Evolutionary conservation across 768 basidiomycete genomes (phyloP).

Genomic region (Sarcodon sp.): DNA sequence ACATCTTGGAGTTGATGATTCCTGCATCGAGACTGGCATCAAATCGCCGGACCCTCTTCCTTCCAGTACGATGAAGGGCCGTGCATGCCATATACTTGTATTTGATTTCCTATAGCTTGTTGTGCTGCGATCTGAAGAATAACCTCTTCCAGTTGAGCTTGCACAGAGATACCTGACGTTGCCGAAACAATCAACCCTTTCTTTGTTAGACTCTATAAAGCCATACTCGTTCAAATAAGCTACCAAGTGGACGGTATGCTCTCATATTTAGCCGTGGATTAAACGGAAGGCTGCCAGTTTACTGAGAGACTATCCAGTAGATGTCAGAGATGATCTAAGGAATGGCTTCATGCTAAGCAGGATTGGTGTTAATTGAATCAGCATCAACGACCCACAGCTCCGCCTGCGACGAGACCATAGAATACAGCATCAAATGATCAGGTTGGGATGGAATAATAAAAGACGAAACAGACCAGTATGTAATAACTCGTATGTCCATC

Average conservation of each 20-base stretch:
- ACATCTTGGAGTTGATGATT: too few relatives aligned
- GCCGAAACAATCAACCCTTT: not conserved
- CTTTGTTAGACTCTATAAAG: not conserved
- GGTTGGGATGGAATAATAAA: not conserved
- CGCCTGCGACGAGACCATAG: conserved; percentile 26
- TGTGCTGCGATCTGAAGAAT: conserved; percentile 29
- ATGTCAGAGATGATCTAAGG: conserved; percentile 14
- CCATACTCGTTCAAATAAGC: conserved; percentile 31
- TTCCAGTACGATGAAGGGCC: conserved; percentile 3
- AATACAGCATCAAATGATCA: not conserved
- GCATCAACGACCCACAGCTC: conserved; percentile 26
- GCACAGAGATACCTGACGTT: conserved; percentile 26
- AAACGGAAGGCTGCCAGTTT: conserved; percentile 8
- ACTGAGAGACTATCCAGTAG: conserved; percentile 9
- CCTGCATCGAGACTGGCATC: conserved; percentile 15
- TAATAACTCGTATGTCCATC: conserved; percentile 3
- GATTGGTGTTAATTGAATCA: conserved; percentile 28
- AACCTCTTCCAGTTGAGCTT: conserved; percentile 26
- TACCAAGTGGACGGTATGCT: conserved; percentile 19
- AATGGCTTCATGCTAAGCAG: conserved; percentile 27
- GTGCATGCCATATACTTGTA: conserved; percentile 19
- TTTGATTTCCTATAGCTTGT: conserved; percentile 27
- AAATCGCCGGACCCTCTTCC: conserved; percentile 41
- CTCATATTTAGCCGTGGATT: conserved; percentile 17
- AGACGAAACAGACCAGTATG: conserved; percentile 4